These are phyloP conservation scores for Xylariaceae sp. DNA, from an alignment of 2,329 filamentous ascomycete species.

Conservation along the genomic window DNA sequence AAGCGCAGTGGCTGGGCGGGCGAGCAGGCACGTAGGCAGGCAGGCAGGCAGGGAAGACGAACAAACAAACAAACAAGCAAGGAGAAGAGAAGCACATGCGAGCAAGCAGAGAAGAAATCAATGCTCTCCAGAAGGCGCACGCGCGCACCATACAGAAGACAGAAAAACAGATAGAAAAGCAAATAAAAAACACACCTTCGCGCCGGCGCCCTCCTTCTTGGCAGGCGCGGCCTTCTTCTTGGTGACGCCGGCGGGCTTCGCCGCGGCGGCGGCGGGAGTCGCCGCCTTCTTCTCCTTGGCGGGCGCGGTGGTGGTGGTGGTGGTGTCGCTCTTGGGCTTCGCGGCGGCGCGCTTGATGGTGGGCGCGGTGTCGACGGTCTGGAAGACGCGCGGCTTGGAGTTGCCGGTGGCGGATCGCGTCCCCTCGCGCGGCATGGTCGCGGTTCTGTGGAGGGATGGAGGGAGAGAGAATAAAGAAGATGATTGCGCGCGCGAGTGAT, in stretches of 20 bases:
- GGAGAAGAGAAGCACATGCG: not conserved
- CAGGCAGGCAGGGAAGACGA: too few species aligned
- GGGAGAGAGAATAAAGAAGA: too few species aligned
- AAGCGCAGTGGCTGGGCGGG: too few species aligned
- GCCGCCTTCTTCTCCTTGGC: too few species aligned
- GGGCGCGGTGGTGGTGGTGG: constrained; percentile 9
- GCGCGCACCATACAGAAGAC: not conserved
- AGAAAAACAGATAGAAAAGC: not conserved
- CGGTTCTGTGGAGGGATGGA: constrained; percentile 3
- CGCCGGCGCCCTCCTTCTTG: constrained; percentile 24
- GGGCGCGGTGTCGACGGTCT: constrained; percentile 39
- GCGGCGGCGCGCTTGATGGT: constrained; percentile 31
- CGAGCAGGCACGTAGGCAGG: too few species aligned
- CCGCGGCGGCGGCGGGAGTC: constrained; percentile 14
- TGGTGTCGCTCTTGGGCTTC: constrained; percentile 23
- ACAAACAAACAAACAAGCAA: not conserved
- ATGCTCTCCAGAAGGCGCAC: not conserved
- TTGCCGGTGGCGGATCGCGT: constrained; percentile 46
- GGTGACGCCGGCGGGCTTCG: constrained; percentile 25
- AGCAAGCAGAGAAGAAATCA: too few species aligned
- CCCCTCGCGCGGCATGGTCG: constrained; percentile 41
- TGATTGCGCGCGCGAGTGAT: too few species aligned
- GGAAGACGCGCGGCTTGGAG: constrained; percentile 45
- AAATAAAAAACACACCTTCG: constrained; percentile 17
- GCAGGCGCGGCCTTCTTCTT: constrained; percentile 25